A percentile compares a stretch with the other conserved stretches of the same genome.
Conservation (phyloP, 345 rosid genomes). For the Jatropha curcas region DNA sequence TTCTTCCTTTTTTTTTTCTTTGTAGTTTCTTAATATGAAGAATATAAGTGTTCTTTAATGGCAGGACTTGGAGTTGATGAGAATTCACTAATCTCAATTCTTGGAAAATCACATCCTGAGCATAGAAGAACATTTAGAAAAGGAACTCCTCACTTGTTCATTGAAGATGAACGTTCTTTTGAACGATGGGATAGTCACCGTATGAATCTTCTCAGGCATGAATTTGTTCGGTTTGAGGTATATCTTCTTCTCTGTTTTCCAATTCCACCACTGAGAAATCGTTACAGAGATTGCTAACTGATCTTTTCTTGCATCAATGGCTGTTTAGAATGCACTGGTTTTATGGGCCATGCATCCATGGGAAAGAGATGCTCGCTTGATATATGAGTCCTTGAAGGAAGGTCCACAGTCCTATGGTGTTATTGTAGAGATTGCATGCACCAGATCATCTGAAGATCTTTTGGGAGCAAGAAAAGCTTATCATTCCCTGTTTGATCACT, state of each 20-base stretch:
- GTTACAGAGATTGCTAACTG: neutral
- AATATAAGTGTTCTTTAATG: neutral
- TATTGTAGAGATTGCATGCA: slow-evolving; percentile 77
- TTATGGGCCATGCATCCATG: slow-evolving; percentile 82
- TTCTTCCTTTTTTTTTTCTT: neutral
- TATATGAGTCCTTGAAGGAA: slow-evolving; percentile 58
- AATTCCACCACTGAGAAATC: neutral
- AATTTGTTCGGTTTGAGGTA: slow-evolving; percentile 82
- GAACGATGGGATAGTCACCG: slow-evolving; percentile 65
- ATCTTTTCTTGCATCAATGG: no score
- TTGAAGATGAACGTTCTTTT: slow-evolving; percentile 68
- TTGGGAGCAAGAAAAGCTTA: slow-evolving; percentile 88
- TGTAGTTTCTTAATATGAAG: neutral
- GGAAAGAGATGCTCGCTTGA: slow-evolving; percentile 91
- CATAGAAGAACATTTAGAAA: slow-evolving; percentile 56
- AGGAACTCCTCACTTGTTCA: slow-evolving; percentile 51
- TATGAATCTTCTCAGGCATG: slow-evolving; percentile 60
- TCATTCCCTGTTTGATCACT: slow-evolving; percentile 78
- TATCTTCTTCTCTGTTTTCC: neutral
- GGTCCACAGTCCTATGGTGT: slow-evolving; percentile 50
- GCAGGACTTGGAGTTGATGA: slow-evolving; percentile 89
- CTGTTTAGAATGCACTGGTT: slow-evolving; percentile 61
- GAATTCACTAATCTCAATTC: slow-evolving; percentile 47
- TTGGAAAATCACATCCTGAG: slow-evolving; percentile 63
- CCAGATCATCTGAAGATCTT: slow-evolving; percentile 73